Evolutionary conservation across 2,329 filamentous ascomycete genomes (phyloP).

Genomic region (Plenodomus lindquistii): DNA sequence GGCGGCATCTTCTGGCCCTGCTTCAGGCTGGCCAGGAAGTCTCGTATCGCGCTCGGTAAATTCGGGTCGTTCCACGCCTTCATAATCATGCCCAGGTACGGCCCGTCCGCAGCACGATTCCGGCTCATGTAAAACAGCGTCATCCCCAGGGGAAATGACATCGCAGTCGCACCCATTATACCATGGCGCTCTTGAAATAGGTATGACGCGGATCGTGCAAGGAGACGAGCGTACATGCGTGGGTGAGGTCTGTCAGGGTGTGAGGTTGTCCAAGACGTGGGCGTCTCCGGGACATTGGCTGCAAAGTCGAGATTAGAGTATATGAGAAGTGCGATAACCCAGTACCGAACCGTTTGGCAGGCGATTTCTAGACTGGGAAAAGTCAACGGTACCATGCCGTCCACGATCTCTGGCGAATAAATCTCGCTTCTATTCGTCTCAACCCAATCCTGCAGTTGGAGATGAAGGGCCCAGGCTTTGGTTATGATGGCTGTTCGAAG

Average conservation of each 20-base stretch:
- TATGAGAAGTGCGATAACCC: constrained; percentile 24
- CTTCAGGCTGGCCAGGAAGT: constrained; percentile 28
- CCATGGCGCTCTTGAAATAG: constrained; percentile 29
- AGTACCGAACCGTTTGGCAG: constrained; percentile 28
- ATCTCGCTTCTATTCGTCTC: constrained; percentile 13
- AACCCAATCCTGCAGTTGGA: constrained; percentile 24
- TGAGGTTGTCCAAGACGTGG: constrained; percentile 3
- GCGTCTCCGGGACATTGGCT: constrained; percentile 5
- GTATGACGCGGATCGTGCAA: constrained; percentile 25
- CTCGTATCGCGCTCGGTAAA: constrained; percentile 21
- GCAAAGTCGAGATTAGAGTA: constrained; percentile 25
- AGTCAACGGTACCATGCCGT: constrained; percentile 12
- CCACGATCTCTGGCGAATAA: constrained; percentile 10
- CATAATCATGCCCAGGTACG: constrained; percentile 17
- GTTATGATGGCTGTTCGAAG: constrained; percentile 8
- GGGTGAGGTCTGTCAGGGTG: constrained; percentile 23
- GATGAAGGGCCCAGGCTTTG: constrained; percentile 26
- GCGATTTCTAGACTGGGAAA: constrained; percentile 22
- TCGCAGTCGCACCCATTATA: constrained; percentile 19
- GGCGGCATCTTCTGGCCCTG: not conserved
- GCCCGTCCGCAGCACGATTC: constrained; percentile 13
- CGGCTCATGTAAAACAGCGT: constrained; percentile 23
- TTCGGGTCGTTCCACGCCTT: constrained; percentile 17
- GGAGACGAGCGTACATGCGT: constrained; percentile 27
- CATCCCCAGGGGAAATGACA: constrained; percentile 27